Percentiles rank a stretch among this genome's conserved stretches.
Evolutionary conservation across 2,329 filamentous ascomycete species (phyloP).

Genomic region (Verticillium tricorpus): DNA sequence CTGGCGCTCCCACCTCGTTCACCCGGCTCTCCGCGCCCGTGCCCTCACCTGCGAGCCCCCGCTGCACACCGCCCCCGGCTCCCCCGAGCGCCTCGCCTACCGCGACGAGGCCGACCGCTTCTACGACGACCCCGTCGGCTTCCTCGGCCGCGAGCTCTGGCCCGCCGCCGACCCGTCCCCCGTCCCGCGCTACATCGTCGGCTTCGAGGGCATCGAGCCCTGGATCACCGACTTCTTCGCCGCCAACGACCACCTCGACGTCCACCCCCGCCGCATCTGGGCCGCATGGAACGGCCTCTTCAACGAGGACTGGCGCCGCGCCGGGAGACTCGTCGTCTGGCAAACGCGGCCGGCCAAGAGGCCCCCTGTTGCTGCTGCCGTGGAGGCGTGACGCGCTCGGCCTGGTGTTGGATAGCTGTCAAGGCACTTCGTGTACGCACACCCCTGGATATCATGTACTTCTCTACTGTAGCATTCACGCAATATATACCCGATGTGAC

Average conservation of each 20-base stretch:
- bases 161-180: conserved; percentile 23
- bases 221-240: conserved; percentile 41
- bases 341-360: conserved; percentile 29
- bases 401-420: neutral
- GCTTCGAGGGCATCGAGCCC: conserved; percentile 54
- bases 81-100: conserved; percentile 61
- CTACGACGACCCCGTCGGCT: conserved; percentile 60
- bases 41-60: conserved; percentile 86
- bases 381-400: neutral
- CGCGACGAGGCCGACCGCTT: conserved; percentile 89
- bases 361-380: neutral
- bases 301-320: conserved; percentile 55
- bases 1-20: conserved; percentile 83
- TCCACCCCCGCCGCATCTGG: conserved; percentile 47
- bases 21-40: conserved; percentile 71
- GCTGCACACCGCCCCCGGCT: conserved; percentile 56
- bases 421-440: too few relatives aligned
- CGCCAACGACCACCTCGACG: conserved; percentile 30
- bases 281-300: conserved; percentile 56
- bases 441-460: too few relatives aligned
- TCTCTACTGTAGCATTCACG: too few relatives aligned
- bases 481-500: too few relatives aligned
- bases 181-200: conserved; percentile 54
- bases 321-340: conserved; percentile 57
- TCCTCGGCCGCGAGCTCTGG: conserved; percentile 53